Conservation (phyloP, 495 filamentous ascomycete genomes). For the Neurospora sp. region DNA sequence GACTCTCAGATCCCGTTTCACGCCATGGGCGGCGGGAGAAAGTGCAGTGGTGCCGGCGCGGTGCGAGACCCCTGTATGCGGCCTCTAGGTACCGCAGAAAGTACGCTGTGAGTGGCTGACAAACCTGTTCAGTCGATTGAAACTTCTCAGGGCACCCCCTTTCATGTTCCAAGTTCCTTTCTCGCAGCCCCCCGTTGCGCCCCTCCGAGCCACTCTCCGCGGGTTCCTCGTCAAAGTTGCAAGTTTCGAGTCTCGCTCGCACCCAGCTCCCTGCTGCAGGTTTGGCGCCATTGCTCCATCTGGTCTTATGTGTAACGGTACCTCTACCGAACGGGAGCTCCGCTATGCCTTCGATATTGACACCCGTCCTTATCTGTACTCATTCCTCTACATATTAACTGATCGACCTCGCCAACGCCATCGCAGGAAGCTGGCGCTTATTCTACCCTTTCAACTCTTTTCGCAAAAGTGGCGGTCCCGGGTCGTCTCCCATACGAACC, state of each 20-base stretch:
- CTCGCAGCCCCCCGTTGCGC: neutral
- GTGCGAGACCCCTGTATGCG: neutral
- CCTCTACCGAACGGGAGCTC: neutral
- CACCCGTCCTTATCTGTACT: neutral
- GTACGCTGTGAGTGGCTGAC: neutral
- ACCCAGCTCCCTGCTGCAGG: neutral
- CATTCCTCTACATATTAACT: neutral
- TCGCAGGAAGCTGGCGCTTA: slow-evolving; percentile 13
- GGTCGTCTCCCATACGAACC: neutral
- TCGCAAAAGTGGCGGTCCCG: neutral
- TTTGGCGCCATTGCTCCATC: neutral
- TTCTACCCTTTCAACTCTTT: neutral
- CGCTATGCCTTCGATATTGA: neutral
- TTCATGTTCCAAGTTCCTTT: neutral
- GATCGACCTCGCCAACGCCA: slow-evolving; percentile 4
- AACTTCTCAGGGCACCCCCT: neutral
- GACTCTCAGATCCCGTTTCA: neutral
- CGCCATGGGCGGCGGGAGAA: neutral
- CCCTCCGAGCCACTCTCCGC: neutral
- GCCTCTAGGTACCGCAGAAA: neutral
- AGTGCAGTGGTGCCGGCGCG: neutral
- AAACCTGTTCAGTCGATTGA: neutral
- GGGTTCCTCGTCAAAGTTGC: neutral
- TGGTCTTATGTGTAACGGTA: neutral
- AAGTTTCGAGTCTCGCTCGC: neutral